Conservation (phyloP, 2,329 filamentous ascomycete genomes). For the Aspergillus vadensis region DNA sequence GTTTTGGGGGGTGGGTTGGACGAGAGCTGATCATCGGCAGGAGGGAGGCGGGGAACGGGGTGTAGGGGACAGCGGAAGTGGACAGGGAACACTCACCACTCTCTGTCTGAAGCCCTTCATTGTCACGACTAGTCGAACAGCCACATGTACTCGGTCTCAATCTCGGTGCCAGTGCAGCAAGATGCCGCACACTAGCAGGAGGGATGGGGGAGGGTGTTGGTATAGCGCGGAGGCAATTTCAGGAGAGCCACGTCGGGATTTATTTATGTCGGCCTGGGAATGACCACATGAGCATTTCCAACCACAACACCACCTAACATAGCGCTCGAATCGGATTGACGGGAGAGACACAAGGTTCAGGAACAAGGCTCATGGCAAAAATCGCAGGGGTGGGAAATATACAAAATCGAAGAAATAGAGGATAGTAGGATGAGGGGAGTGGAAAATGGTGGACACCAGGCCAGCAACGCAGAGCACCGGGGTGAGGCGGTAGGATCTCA, state of each 20-base stretch:
- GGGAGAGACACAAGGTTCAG: background rate
- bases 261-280: constrained; percentile 36
- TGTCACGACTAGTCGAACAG: constrained; percentile 50
- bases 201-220: constrained; percentile 21
- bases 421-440: background rate
- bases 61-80: constrained; percentile 11
- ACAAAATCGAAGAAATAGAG: background rate
- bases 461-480: constrained; percentile 16
- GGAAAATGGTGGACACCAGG: constrained; percentile 8
- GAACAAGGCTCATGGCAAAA: background rate
- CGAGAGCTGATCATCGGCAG: constrained; percentile 7
- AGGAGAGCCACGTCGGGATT: constrained; percentile 28
- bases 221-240: constrained; percentile 23
- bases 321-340: constrained; percentile 7
- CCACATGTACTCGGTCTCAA: constrained; percentile 39
- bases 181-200: constrained; percentile 39
- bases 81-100: constrained; percentile 71
- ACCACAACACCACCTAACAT: constrained; percentile 19
- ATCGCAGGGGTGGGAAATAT: background rate
- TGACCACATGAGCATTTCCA: constrained; percentile 32
- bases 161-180: constrained; percentile 39
- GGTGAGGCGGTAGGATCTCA: constrained; percentile 4
- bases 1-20: constrained; percentile 23
- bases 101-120: constrained; percentile 98
- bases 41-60: constrained; percentile 28